phyloP scores from a whole-genome alignment of 352 stramenopile species.

The Pythium aphanidermatum region DNA sequence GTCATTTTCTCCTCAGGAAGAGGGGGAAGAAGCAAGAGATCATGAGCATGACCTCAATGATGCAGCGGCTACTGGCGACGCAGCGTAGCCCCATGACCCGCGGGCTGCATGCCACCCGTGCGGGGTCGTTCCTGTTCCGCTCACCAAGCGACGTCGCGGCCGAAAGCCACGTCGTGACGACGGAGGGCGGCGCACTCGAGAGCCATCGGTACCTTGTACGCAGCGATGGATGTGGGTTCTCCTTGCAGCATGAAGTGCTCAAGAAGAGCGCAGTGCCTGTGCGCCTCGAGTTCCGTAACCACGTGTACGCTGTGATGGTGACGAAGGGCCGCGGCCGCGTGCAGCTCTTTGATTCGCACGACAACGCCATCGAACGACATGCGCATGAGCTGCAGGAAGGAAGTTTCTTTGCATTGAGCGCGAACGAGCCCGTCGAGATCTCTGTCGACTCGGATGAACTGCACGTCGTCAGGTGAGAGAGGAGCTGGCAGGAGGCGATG shows the following conservation, averaged over 20 bases:
- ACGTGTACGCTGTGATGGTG: slow-evolving; percentile 68
- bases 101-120: slow-evolving; percentile 32
- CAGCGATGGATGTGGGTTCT: slow-evolving; percentile 69
- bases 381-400: slow-evolving; percentile 37
- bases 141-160: slow-evolving; percentile 41
- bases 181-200: slow-evolving; percentile 40
- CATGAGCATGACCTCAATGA: neutral
- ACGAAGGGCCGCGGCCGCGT: slow-evolving; percentile 48
- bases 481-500: neutral
- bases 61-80: neutral
- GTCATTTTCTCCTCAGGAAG: no score
- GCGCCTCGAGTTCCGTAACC: slow-evolving; percentile 65
- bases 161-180: slow-evolving; percentile 32
- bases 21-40: neutral
- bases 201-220: slow-evolving; percentile 65
- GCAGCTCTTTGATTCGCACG: slow-evolving; percentile 43
- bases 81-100: neutral
- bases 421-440: slow-evolving; percentile 43
- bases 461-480: slow-evolving; percentile 46
- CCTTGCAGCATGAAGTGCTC: slow-evolving; percentile 68
- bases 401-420: slow-evolving; percentile 56
- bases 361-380: slow-evolving; percentile 25
- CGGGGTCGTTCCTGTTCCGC: slow-evolving; percentile 42
- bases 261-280: slow-evolving; percentile 36
- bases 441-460: slow-evolving; percentile 55